These are phyloP conservation scores for Sodiomyces alkalinus DNA, from an alignment of 2,329 filamentous ascomycete species.

Conservation along the genomic window DNA sequence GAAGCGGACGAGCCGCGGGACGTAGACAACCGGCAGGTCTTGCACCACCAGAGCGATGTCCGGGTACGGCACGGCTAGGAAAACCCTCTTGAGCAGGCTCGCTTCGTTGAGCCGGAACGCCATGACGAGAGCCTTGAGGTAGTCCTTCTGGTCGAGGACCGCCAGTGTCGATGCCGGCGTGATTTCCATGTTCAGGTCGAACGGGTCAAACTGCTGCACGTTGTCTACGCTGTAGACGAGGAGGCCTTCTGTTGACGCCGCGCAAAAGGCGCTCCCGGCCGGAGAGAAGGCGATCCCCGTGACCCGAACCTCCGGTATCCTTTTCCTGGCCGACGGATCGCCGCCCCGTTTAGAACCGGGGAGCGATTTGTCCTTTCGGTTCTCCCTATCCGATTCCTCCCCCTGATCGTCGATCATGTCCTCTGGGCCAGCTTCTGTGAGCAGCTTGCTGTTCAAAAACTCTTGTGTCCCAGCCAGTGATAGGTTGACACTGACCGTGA, in stretches of 20 bases:
- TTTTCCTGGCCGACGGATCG: constrained; percentile 66
- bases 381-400: constrained; percentile 78
- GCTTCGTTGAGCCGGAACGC: constrained; percentile 88
- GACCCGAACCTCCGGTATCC: constrained; percentile 70
- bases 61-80: constrained; percentile 61
- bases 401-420: constrained; percentile 78
- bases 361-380: constrained; percentile 61
- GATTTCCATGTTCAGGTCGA: constrained; percentile 87
- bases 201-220: constrained; percentile 78
- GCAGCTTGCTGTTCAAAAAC: constrained; percentile 80
- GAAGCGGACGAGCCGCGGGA: constrained; percentile 71
- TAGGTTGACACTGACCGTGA: constrained; percentile 89
- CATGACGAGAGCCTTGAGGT: constrained; percentile 89
- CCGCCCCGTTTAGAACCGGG: constrained; percentile 75
- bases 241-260: constrained; percentile 84
- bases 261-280: constrained; percentile 80
- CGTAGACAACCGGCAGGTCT: constrained; percentile 70
- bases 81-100: constrained; percentile 68
- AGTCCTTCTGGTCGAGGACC: constrained; percentile 58
- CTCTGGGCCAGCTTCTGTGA: constrained; percentile 79
- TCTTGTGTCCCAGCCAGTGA: constrained; percentile 93
- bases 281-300: constrained; percentile 77
- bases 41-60: constrained; percentile 68
- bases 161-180: constrained; percentile 73
- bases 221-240: constrained; percentile 87